Evolutionary conservation across 2,329 filamentous ascomycete species (phyloP), one percentile per base, ranked within the genome.

Genomic region (Didymosphaeria variabile): DNA sequence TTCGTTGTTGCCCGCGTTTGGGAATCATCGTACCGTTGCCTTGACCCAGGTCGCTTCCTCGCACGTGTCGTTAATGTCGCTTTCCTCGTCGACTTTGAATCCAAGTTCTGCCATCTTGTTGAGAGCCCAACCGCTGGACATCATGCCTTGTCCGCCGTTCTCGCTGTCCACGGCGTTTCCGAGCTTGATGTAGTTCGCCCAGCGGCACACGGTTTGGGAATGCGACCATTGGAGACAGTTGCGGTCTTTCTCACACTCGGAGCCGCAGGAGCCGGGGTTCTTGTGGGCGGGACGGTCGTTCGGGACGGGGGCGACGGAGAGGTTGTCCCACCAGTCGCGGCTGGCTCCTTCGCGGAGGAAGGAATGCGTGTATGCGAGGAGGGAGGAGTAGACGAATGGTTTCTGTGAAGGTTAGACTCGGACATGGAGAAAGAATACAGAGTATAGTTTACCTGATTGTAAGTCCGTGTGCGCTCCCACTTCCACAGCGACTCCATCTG

Each of bases 401-500:
- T 75, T 76, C 75, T 77, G 29, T 45, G 21, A 57, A 66, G 10
- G 31, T 66, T 60, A 67, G 58, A 12, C 50, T 40, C 58, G 47
- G 38, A 17, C 26, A 21, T 44, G 32, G 31, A 34, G 10, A 3
- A n/a, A 17, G 32, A 1, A 7, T 21, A 38, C 36, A 19, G 6
- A 5, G 5, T 5, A 7, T 15, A 12, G 61, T 71, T 23, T 68
- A 75, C 75, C 46, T 63, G 66, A 42, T 74, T 77, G 55, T 74
- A 74, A 26, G 73, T 74, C 32, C 78, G 67, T 57, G 71, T 75
- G 59, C 78, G 73, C 64, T 80, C 78, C 77, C 81, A 87, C 58
- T 80, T 77, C 79, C 83, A 85, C 44, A 87, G 70, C 0, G 77
- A 75, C 10, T 77, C 71, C 82, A 86, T 84, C 57, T 85, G 83